Base-by-base conservation (phyloP, 1,284 basidiomycete species). In the Irpex sp. region DNA sequence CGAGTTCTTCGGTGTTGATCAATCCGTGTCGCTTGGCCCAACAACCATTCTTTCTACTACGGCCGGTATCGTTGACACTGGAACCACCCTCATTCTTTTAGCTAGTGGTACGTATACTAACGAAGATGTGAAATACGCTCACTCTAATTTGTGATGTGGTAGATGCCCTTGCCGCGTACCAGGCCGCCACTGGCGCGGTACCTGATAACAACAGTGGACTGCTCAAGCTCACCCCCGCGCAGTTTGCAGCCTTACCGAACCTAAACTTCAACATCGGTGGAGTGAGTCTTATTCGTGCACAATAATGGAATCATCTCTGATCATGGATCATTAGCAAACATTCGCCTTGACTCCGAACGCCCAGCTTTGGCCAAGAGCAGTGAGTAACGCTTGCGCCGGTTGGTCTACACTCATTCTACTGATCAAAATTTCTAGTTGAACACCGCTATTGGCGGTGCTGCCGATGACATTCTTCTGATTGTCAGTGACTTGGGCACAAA, bases 101-200 rank as follows among this genome's bases (percentile, higher is more conserved):
- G 64, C 66, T 15, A 48, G 65, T 37, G 66, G 67, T 66, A 62
- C 31, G 57, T 51, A 9, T 59, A 5, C 34, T 48, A 21, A 11
- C 49, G 49, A 34, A 34, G 3, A 34, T 3, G 8, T 19, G 5
- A 19, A 52, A 21, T 47, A 26, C 8, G 49, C 7, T 8, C 11
- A 51, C 13, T 51, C 34, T 55, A 19, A 15, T 17, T 17, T 17
- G 2, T 37, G n/a, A 17, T 11, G 13, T 9, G 19, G 5, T 40
- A 72, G 84, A 87, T 68, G 86, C 83, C 0, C 84, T 83, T 73
- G 64, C 72, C 13, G 65, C 64, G 4, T 89, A 89, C 72, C 67
- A 76, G 59, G 37, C 68, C 0, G 77, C 77, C 5, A 88, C 85
- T 6, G 85, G 86, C 34, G 86, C 73, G 19, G 76, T 74, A 4